Evolutionary conservation across 1,284 basidiomycete genomes (phyloP).

Genomic region (Moesziomyces sp.): DNA sequence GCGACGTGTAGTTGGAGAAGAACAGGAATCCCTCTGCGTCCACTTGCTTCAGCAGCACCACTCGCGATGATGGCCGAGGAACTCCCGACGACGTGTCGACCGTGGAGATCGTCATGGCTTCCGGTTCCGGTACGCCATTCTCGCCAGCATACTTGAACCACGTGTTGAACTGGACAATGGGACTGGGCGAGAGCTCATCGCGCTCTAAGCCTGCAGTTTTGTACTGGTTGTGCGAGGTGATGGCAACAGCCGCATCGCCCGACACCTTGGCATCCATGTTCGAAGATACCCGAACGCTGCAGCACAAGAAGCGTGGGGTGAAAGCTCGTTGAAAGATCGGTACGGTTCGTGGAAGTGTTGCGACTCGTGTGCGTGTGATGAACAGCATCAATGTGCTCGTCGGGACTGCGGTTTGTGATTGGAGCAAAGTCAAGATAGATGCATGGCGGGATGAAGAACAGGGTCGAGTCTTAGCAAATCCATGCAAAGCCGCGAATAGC

Average conservation of each 20-base stretch:
- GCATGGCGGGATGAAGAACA: not conserved
- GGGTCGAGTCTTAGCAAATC: slow-evolving; percentile 17
- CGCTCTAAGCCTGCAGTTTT: slow-evolving; percentile 53
- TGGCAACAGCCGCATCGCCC: slow-evolving; percentile 20
- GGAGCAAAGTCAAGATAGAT: not conserved
- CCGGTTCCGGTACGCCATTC: slow-evolving; percentile 60
- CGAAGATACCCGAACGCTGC: not conserved
- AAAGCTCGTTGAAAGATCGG: not conserved
- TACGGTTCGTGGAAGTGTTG: not conserved
- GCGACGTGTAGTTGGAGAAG: slow-evolving; percentile 93
- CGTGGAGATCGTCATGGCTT: slow-evolving; percentile 65
- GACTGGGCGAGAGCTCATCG: slow-evolving; percentile 40
- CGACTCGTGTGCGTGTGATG: not conserved
- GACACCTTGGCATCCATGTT: slow-evolving; percentile 30
- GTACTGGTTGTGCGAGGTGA: slow-evolving; percentile 65
- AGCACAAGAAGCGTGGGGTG: not conserved
- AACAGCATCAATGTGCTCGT: not conserved
- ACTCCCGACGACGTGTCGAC: slow-evolving; percentile 18
- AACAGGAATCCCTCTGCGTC: slow-evolving; percentile 81
- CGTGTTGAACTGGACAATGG: slow-evolving; percentile 59
- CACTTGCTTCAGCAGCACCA: slow-evolving; percentile 88
- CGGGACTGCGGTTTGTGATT: not conserved
- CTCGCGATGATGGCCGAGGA: slow-evolving; percentile 78
- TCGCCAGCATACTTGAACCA: slow-evolving; percentile 61
- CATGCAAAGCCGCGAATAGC: not conserved